Conservation (phyloP, 2,329 filamentous ascomycete genomes). For the Ceratocystis destructans region DNA sequence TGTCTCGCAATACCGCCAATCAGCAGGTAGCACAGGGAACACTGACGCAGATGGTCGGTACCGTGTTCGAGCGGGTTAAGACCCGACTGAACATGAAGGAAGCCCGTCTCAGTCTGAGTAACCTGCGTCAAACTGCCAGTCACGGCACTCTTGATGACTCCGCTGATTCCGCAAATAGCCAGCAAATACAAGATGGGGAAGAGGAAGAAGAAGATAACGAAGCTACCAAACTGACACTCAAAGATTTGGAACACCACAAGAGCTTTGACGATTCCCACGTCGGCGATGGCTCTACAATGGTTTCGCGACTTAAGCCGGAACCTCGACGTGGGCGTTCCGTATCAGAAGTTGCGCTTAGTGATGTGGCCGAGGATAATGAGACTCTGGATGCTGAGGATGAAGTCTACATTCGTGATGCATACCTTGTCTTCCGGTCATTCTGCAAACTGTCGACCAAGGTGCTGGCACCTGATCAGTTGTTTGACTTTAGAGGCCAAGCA, state of each 20-base stretch:
- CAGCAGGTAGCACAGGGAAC: conserved; percentile 96
- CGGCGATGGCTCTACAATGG: conserved; percentile 53
- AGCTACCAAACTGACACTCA: conserved; percentile 44
- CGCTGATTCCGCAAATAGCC: conserved; percentile 28
- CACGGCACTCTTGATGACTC: conserved; percentile 33
- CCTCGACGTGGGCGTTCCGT: conserved; percentile 33
- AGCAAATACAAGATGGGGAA: conserved; percentile 27
- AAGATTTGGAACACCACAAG: conserved; percentile 53
- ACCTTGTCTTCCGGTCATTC: conserved; percentile 91
- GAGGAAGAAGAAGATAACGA: conserved; percentile 30
- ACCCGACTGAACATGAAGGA: conserved; percentile 77
- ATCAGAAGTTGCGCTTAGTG: conserved; percentile 41
- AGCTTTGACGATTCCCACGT: conserved; percentile 55
- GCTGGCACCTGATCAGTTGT: conserved; percentile 76
- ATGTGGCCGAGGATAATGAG: conserved; percentile 45
- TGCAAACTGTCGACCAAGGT: conserved; percentile 95
- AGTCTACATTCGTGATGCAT: conserved; percentile 92
- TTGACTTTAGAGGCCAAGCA: conserved; percentile 81
- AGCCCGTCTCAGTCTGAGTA: conserved; percentile 46
- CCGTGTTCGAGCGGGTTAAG: conserved; percentile 92
- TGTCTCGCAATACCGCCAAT: conserved; percentile 86
- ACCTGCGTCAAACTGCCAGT: conserved; percentile 40
- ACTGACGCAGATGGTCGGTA: conserved; percentile 95
- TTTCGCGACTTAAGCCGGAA: conserved; percentile 43
- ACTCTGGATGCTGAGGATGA: conserved; percentile 67